A percentile compares a stretch with the other conserved stretches of the same genome.
Evolutionary conservation across 1,284 basidiomycete species (phyloP).

Genomic region (Entoloma clypeatum): DNA sequence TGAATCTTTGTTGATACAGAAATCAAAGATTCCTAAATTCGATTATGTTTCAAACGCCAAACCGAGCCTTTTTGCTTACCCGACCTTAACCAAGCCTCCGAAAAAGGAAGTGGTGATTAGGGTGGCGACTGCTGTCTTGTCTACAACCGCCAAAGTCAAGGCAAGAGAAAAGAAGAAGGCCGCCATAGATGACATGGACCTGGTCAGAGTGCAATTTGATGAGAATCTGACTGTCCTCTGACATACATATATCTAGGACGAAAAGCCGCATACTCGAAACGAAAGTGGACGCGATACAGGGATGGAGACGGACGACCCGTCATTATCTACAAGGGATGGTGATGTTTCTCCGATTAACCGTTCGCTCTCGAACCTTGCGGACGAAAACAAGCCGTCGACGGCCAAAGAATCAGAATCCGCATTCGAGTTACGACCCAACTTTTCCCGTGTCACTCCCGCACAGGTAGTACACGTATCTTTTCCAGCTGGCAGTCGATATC

Average conservation of each 20-base stretch:
- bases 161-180: conserved; percentile 89
- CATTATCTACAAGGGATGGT: conserved; percentile 38
- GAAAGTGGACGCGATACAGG: conserved; percentile 67
- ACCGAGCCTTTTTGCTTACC: conserved; percentile 90
- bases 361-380: conserved; percentile 44
- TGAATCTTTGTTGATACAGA: conserved; percentile 5
- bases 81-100: conserved; percentile 76
- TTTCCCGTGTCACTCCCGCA: conserved; percentile 89
- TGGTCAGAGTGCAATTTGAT: conserved; percentile 46
- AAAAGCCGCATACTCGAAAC: conserved; percentile 53
- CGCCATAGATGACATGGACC: conserved; percentile 78
- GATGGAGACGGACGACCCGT: conserved; percentile 64
- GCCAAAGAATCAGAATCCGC: conserved; percentile 71
- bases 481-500: conserved; percentile 75
- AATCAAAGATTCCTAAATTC: conserved; percentile 76
- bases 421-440: conserved; percentile 80
- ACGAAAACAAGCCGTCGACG: conserved; percentile 36
- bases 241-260: conserved; percentile 38
- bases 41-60: conserved; percentile 85
- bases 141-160: conserved; percentile 91
- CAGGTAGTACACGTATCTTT: conserved; percentile 87
- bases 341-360: conserved; percentile 57
- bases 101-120: conserved; percentile 90
- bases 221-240: neutral
- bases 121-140: conserved; percentile 88